phyloP scores from a whole-genome alignment of 495 filamentous ascomycete genomes.

The Aspergillus sparsus region DNA sequence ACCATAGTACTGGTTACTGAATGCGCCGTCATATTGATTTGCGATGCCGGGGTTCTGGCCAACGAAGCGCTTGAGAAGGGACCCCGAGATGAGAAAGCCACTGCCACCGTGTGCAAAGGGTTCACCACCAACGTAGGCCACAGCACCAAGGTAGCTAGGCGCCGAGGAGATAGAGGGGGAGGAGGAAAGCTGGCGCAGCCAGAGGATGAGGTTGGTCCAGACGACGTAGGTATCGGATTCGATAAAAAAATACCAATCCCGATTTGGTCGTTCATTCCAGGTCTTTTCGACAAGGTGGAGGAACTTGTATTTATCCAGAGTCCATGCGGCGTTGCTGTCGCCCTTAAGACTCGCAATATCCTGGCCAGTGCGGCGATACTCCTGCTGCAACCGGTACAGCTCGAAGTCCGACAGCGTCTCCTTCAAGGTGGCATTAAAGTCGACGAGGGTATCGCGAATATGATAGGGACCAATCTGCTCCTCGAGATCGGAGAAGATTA shows the following conservation, averaged over 20 bases:
- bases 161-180: slow-evolving; percentile 48
- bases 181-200: slow-evolving; percentile 47
- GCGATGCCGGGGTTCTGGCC: slow-evolving; percentile 21
- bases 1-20: slow-evolving; percentile 43
- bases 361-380: slow-evolving; percentile 44
- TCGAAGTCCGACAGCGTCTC: slow-evolving; percentile 50
- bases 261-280: slow-evolving; percentile 50
- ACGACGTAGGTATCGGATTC: slow-evolving; percentile 62
- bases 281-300: slow-evolving; percentile 57
- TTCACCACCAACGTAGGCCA: slow-evolving; percentile 43
- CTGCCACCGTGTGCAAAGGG: slow-evolving; percentile 55
- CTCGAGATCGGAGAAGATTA: slow-evolving; percentile 61
- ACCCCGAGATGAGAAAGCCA: slow-evolving; percentile 52
- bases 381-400: slow-evolving; percentile 52
- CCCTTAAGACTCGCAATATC: slow-evolving; percentile 20
- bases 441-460: slow-evolving; percentile 54
- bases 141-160: slow-evolving; percentile 52
- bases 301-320: slow-evolving; percentile 64
- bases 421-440: slow-evolving; percentile 38
- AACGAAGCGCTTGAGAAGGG: slow-evolving; percentile 40
- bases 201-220: slow-evolving; percentile 58
- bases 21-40: slow-evolving; percentile 38
- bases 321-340: slow-evolving; percentile 38
- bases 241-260: slow-evolving; percentile 62
- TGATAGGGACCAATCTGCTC: slow-evolving; percentile 49